A percentile compares a stretch with the other conserved stretches of the same genome.
These are phyloP conservation scores for Scenedesmus sp. DNA, from an alignment of 163 green algal genomes.

Conservation along the genomic window DNA sequence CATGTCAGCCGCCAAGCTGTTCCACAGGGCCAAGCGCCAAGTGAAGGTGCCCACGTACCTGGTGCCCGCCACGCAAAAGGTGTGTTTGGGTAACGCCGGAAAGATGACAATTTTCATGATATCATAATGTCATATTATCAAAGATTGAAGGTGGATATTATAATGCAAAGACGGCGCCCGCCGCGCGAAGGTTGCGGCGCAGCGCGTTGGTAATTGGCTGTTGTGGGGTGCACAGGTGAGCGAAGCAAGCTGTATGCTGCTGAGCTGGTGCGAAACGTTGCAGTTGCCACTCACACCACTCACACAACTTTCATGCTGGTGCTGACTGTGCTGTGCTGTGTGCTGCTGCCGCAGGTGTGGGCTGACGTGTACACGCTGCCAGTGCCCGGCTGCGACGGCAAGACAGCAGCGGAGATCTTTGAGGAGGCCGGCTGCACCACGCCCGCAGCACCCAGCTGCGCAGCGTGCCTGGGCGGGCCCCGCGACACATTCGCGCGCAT, in stretches of 20 bases:
- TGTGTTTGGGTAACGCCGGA: constrained; percentile 12
- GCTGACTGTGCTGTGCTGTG: neutral
- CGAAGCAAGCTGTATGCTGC: too few relatives aligned
- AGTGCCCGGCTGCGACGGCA: constrained; percentile 93
- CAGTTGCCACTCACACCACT: neutral
- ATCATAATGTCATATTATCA: too few relatives aligned
- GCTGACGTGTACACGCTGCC: constrained; percentile 93
- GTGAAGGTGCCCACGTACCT: constrained; percentile 98
- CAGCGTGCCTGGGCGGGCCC: constrained; percentile 94
- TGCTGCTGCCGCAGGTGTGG: constrained; percentile 82
- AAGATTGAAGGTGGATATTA: too few relatives aligned
- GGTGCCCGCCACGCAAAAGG: constrained; percentile 97
- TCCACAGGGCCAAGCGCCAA: constrained; percentile 84
- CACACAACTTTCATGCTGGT: neutral
- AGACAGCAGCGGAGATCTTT: constrained; percentile 97
- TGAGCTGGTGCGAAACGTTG: neutral
- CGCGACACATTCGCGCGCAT: constrained; percentile 97
- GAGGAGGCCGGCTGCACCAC: constrained; percentile 91
- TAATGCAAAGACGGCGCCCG: too few relatives aligned
- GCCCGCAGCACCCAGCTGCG: constrained; percentile 92
- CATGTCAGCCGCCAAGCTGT: constrained; percentile 89
- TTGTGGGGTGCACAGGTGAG: too few relatives aligned
- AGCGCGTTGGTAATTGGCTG: too few relatives aligned
- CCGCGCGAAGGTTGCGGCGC: too few relatives aligned
- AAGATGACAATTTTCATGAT: too few relatives aligned